Evolutionary conservation across 192 early-diverging fungal species (phyloP).

Genomic region (Paraglomus occultum): DNA sequence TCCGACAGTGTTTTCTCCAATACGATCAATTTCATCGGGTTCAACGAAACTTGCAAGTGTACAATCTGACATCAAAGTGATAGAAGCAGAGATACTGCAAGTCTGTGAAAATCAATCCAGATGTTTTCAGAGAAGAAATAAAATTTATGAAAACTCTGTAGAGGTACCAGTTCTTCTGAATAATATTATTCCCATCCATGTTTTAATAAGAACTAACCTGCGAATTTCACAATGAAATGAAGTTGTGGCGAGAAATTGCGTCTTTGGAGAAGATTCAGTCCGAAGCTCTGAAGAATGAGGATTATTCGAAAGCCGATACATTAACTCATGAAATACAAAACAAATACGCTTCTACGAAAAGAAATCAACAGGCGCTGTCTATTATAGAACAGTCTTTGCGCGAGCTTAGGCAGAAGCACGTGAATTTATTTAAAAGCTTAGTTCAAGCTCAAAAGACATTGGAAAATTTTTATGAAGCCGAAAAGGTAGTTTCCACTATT

Average conservation of each 20-base stretch:
- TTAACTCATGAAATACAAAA: conserved; percentile 4
- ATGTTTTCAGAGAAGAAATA: conserved; percentile 10
- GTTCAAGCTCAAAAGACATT: background rate
- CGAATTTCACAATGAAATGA: background rate
- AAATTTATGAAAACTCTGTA: conserved; percentile 12
- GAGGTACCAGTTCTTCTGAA: background rate
- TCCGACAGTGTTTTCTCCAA: background rate
- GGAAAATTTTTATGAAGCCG: background rate
- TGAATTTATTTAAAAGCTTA: conserved; percentile 5
- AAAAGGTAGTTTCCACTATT: conserved; percentile 3
- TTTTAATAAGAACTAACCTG: background rate
- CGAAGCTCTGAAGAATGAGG: conserved; percentile 1
- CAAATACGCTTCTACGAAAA: background rate
- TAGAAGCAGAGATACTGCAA: conserved; percentile 13
- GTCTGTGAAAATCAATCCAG: background rate
- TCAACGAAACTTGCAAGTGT: background rate
- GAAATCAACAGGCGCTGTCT: background rate
- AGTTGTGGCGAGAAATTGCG: conserved; percentile 10
- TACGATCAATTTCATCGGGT: background rate
- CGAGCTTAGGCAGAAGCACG: conserved; percentile 17
- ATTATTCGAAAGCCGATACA: conserved; percentile 15
- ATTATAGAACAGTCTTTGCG: conserved; percentile 12
- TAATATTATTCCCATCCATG: background rate
- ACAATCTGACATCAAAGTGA: background rate
- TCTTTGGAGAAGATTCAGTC: conserved; percentile 15